A percentile compares a stretch with the other conserved stretches of the same genome.
Conservation (phyloP, 2,329 filamentous ascomycete species). For the Hirsutella minnesotensis region DNA sequence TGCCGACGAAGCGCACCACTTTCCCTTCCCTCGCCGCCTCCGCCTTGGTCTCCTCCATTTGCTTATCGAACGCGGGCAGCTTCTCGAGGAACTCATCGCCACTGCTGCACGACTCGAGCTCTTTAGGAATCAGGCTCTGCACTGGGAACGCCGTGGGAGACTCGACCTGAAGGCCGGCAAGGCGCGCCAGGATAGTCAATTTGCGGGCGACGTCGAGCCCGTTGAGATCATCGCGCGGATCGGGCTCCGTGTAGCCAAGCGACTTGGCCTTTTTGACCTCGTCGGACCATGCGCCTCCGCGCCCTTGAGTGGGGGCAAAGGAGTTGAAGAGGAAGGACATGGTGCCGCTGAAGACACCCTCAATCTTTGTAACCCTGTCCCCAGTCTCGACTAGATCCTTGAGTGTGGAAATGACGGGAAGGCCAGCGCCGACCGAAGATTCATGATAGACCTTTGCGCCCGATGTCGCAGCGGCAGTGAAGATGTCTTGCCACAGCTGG, state of each 20-base stretch:
- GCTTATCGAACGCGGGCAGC: constrained; percentile 70
- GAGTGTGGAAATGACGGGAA: constrained; percentile 86
- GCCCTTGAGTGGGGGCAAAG: constrained; percentile 70
- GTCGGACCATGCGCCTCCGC: constrained; percentile 73
- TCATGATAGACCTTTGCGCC: constrained; percentile 89
- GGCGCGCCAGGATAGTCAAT: constrained; percentile 81
- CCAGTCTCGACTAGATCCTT: constrained; percentile 92
- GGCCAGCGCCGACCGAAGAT: constrained; percentile 82
- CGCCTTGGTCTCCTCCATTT: constrained; percentile 83
- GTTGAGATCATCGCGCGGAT: constrained; percentile 77
- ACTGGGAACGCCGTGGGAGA: constrained; percentile 85
- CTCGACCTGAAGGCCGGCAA: constrained; percentile 71
- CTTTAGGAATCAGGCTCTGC: constrained; percentile 81
- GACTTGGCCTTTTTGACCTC: constrained; percentile 90
- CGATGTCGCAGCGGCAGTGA: constrained; percentile 54
- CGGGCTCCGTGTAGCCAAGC: constrained; percentile 83
- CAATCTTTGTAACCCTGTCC: constrained; percentile 81
- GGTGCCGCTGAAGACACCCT: constrained; percentile 94
- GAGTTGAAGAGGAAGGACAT: constrained; percentile 98
- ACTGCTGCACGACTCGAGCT: constrained; percentile 63
- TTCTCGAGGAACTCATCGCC: constrained; percentile 78
- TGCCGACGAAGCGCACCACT: constrained; percentile 88
- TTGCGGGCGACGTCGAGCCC: constrained; percentile 90
- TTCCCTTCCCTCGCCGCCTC: constrained; percentile 79
- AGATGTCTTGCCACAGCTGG: constrained; percentile 79